Conservation (phyloP, 2,329 filamentous ascomycete genomes). For the Dothidotthia symphoricarpi region DNA sequence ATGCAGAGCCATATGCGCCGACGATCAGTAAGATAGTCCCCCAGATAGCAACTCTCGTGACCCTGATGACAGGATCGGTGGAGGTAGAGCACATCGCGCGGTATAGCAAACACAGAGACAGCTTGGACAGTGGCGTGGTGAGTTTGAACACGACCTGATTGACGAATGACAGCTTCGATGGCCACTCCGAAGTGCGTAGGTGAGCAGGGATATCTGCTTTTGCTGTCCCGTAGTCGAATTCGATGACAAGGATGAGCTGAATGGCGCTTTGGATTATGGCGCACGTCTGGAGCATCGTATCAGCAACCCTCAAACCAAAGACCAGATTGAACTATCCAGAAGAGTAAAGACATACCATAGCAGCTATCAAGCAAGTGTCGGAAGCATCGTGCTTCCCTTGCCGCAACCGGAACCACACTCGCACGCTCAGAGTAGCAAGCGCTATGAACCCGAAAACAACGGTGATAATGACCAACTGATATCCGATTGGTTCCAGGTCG, state of each 20-base stretch:
- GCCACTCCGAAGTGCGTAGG: conserved; percentile 4
- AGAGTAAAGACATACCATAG: conserved; percentile 4
- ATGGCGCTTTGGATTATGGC: conserved; percentile 10
- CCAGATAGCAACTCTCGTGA: conserved; percentile 8
- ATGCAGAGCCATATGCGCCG: conserved; percentile 9
- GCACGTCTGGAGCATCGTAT: conserved; percentile 1
- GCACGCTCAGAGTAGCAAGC: conserved; percentile 3
- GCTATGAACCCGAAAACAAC: conserved; percentile 6
- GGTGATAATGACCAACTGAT: conserved; percentile 6
- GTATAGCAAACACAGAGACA: conserved; percentile 10
- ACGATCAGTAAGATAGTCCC: conserved; percentile 7
- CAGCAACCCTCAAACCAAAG: not conserved
- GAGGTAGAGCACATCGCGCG: conserved; percentile 10
- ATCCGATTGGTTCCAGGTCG: conserved; percentile 9
- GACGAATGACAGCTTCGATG: conserved; percentile 6
- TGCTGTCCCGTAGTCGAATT: conserved; percentile 9
- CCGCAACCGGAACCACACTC: conserved; percentile 7
- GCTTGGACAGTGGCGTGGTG: conserved; percentile 11
- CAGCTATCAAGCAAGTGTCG: conserved; percentile 8
- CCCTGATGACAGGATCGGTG: conserved; percentile 5
- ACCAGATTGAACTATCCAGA: not conserved
- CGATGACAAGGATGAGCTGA: conserved; percentile 6
- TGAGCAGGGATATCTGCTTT: conserved; percentile 6
- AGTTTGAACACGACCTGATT: conserved; percentile 13
- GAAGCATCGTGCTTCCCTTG: conserved; percentile 8